Evolutionary conservation across 345 rosid genomes (phyloP).

Genomic region (Ceriops tagal): DNA sequence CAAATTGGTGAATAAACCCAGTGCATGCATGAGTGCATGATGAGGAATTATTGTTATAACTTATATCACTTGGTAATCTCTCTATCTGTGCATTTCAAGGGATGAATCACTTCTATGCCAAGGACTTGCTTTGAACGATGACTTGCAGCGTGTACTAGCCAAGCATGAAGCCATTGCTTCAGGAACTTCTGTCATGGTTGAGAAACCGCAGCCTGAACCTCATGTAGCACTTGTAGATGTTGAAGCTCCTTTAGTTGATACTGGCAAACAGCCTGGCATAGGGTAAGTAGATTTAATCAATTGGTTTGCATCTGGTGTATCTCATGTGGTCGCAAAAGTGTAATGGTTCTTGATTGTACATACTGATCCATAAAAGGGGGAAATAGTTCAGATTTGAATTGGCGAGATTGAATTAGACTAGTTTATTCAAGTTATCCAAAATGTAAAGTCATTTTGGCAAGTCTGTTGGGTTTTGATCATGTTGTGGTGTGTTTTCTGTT

Average conservation of each 20-base stretch:
- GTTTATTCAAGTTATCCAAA: not conserved
- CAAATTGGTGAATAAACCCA: not conserved
- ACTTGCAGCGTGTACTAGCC: slow-evolving; percentile 87
- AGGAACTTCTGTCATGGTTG: slow-evolving; percentile 45
- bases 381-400: not conserved
- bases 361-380: no score
- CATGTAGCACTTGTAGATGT: slow-evolving; percentile 53
- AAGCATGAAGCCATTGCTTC: slow-evolving; percentile 86
- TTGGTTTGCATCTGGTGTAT: slow-evolving; percentile 4
- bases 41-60: not conserved
- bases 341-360: no score
- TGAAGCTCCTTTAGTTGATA: slow-evolving; percentile 68
- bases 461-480: not conserved
- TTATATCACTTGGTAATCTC: not conserved
- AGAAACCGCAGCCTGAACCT: slow-evolving; percentile 53
- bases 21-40: not conserved
- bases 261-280: slow-evolving; percentile 54
- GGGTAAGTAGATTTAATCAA: slow-evolving; percentile 38
- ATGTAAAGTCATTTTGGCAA: not conserved
- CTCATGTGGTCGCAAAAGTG: not conserved
- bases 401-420: not conserved
- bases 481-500: not conserved
- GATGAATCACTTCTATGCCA: slow-evolving; percentile 88
- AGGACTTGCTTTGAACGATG: slow-evolving; percentile 92
- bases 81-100: slow-evolving; percentile 40